These are phyloP conservation scores for Sporothrix humicola DNA, from an alignment of 2,329 filamentous ascomycete genomes.

Conservation along the genomic window DNA sequence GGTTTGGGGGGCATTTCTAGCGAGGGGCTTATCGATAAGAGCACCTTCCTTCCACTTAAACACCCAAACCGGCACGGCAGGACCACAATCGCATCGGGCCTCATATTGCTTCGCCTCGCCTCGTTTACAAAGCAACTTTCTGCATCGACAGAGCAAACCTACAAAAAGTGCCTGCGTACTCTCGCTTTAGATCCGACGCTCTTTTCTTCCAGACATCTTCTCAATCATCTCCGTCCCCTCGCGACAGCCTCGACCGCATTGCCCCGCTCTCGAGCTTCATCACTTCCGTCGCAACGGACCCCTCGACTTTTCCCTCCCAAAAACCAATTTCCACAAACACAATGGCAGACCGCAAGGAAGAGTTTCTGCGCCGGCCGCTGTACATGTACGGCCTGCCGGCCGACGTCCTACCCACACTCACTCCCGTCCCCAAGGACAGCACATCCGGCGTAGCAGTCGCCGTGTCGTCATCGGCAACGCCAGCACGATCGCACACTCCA, in stretches of 20 bases:
- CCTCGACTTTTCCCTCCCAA: background rate
- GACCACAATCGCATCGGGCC: constrained; percentile 7
- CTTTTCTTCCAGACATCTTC: no score
- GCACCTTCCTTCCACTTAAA: background rate
- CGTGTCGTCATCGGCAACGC: constrained; percentile 25
- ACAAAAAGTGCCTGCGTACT: background rate
- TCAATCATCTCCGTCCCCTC: no score
- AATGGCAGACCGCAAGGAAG: constrained; percentile 45
- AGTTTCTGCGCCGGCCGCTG: constrained; percentile 57
- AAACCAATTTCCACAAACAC: background rate
- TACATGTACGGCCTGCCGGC: constrained; percentile 79
- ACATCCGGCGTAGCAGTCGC: constrained; percentile 39
- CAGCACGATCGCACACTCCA: constrained; percentile 9
- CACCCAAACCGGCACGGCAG: background rate
- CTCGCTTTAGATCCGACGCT: background rate
- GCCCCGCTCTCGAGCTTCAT: background rate
- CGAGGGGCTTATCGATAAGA: constrained; percentile 35
- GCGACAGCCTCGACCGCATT: background rate
- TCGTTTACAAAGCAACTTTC: constrained; percentile 5
- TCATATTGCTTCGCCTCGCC: constrained; percentile 17
- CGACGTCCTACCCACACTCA: constrained; percentile 72
- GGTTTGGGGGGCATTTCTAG: background rate
- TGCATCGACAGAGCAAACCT: background rate
- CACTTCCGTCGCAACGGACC: background rate
- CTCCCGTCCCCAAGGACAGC: constrained; percentile 57